Base-by-base conservation (phyloP, 139 green algal species). In the Deuterostichococcus epilithicus region DNA sequence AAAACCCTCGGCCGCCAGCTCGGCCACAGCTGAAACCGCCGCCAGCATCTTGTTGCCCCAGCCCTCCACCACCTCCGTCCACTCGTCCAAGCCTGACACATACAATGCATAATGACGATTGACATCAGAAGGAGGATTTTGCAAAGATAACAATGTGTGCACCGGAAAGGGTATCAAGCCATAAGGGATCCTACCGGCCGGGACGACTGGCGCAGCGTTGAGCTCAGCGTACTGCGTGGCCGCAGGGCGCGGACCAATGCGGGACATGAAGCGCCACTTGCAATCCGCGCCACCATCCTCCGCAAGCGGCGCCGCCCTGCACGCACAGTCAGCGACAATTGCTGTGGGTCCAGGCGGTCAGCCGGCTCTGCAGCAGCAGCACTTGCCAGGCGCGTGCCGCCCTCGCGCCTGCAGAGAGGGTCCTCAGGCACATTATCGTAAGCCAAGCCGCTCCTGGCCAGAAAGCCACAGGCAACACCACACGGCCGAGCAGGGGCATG, bases 261-360 rank as follows among this genome's bases (percentile, higher is more conserved):
- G 82, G 92, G 91, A 96, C 70, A 98, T 91, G 87, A 88, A 98
- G 25, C 94, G 84, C 88, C 94, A 98, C 83, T 98, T 98, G 28
- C 76, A 73, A 72, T 97, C 92, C 4, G 92, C 69, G 0, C 81
- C 85, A 30, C 52, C 52, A 28, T 20, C 52, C 52, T 3, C 52
- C 20, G 26, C 52, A 20, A 63, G 52, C 18, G 52, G 52, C 5
- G 52, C 52, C 26, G 52, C 52, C 20, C 52, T 63, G 52, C 52
- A 25, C 13, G 20, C 26, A 3, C 52, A 28, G 42, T 13, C 52
- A 63, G n/a, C n/a, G n/a, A n/a, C n/a, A n/a, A n/a, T n/a, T n/a
- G n/a, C n/a, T n/a, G n/a, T n/a, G n/a, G n/a, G n/a, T n/a, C n/a
- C n/a, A n/a, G n/a, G n/a, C n/a, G n/a, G n/a, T n/a, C n/a, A n/a